Percentiles rank a stretch among this genome's conserved stretches.
These are phyloP conservation scores for Escallonia rubra DNA, from an alignment of 129 eudicot genomes.

Conservation along the genomic window DNA sequence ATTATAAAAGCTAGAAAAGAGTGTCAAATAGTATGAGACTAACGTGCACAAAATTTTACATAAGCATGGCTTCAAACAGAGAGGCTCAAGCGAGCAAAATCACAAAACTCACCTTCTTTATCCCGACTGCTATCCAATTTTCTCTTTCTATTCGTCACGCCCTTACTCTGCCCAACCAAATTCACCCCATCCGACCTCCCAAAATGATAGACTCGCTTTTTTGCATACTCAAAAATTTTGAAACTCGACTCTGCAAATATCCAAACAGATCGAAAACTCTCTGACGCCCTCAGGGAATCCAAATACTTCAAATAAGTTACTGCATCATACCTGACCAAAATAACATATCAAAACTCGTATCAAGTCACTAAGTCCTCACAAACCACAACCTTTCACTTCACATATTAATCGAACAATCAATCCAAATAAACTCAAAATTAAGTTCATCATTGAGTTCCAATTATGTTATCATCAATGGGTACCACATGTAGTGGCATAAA, in stretches of 20 bases:
- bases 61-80: not conserved
- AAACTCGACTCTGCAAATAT: constrained; percentile 95
- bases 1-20: too few relatives aligned
- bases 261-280: constrained; percentile 98
- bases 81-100: not conserved
- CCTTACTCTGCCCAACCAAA: constrained; percentile 30
- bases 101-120: constrained; percentile 34
- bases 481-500: too few relatives aligned
- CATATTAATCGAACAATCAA: too few relatives aligned
- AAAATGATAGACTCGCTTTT: constrained; percentile 80
- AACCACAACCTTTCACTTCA: not conserved
- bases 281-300: constrained; percentile 95
- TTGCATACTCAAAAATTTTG: constrained; percentile 90
- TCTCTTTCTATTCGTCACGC: constrained; percentile 52
- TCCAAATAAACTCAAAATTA: too few relatives aligned
- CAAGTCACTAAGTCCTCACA: not conserved
- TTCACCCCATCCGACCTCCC: constrained; percentile 49
- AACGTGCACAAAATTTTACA: not conserved
- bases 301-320: constrained; percentile 93
- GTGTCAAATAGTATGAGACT: too few relatives aligned
- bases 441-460: too few relatives aligned
- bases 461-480: too few relatives aligned
- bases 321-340: constrained; percentile 76
- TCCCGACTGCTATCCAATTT: constrained; percentile 49
- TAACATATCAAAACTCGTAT: constrained; percentile 1